Conservation (phyloP, 2,329 filamentous ascomycete species). For the Fusarium coicis region DNA sequence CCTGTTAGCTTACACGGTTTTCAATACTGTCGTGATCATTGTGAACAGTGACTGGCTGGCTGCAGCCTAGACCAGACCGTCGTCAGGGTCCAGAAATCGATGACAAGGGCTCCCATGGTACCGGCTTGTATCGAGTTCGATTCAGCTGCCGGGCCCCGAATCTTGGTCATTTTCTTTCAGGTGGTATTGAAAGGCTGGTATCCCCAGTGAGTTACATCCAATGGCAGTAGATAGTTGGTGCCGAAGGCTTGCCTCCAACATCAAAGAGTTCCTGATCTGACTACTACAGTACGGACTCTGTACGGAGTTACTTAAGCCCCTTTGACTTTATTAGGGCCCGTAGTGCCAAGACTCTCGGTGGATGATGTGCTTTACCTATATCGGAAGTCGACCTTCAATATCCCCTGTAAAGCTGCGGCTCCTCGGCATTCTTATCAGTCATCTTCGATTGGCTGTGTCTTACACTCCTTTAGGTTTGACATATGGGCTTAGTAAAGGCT, state of each 20-base stretch:
- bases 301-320: neutral
- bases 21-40: constrained; percentile 4
- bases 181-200: neutral
- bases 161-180: neutral
- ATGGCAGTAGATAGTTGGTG: neutral
- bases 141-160: neutral
- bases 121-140: neutral
- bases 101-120: constrained; percentile 1
- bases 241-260: neutral
- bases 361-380: constrained; percentile 33
- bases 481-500: constrained; percentile 8
- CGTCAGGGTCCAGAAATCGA: constrained; percentile 6
- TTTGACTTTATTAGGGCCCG: neutral
- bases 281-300: too few relatives aligned
- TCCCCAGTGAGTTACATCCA: neutral
- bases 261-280: neutral
- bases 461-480: constrained; percentile 14
- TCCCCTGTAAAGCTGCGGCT: constrained; percentile 29
- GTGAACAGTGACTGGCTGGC: constrained; percentile 4
- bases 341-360: constrained; percentile 25
- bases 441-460: constrained; percentile 17
- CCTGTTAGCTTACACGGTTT: constrained; percentile 36
- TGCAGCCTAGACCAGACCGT: constrained; percentile 2
- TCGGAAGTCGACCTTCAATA: constrained; percentile 37
- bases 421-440: constrained; percentile 35